Conservation (phyloP, 352 stramenopile species). For the Globisporangium yorkense region DNA sequence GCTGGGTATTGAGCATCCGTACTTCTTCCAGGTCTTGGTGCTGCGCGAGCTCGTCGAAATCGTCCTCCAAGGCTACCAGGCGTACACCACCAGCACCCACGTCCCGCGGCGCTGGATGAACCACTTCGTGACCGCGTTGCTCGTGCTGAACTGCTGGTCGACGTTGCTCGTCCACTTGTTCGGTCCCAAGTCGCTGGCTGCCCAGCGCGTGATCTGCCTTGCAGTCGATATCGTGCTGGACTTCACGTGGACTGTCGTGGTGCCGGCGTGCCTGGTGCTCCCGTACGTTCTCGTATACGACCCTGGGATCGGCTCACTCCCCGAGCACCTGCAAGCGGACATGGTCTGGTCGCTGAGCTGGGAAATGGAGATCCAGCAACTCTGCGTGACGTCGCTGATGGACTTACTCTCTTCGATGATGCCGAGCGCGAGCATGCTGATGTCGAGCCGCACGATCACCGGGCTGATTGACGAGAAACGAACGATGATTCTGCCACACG, state of each 20-base stretch:
- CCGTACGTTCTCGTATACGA: slow-evolving; percentile 13
- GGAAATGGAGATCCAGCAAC: slow-evolving; percentile 10
- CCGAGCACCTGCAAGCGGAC: not conserved
- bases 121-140: slow-evolving; percentile 15
- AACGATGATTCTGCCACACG: not conserved
- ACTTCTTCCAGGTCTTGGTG: slow-evolving; percentile 14
- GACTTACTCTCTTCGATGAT: slow-evolving; percentile 8
- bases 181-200: slow-evolving; percentile 10
- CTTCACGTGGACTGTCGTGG: slow-evolving; percentile 22
- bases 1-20: slow-evolving; percentile 10
- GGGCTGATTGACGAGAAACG: slow-evolving; percentile 9
- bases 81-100: slow-evolving; percentile 18
- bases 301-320: not conserved
- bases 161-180: slow-evolving; percentile 15
- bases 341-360: slow-evolving; percentile 4
- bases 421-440: slow-evolving; percentile 8
- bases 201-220: slow-evolving; percentile 20
- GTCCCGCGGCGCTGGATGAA: slow-evolving; percentile 29
- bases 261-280: slow-evolving; percentile 22
- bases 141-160: slow-evolving; percentile 21
- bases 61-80: slow-evolving; percentile 22
- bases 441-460: slow-evolving; percentile 4
- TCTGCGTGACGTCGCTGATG: slow-evolving; percentile 7
- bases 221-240: slow-evolving; percentile 18
- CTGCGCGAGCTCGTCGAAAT: slow-evolving; percentile 21